phyloP scores from a whole-genome alignment of 2,329 filamentous ascomycete genomes.

The Pseudopyrenochaeta lycopersici region DNA sequence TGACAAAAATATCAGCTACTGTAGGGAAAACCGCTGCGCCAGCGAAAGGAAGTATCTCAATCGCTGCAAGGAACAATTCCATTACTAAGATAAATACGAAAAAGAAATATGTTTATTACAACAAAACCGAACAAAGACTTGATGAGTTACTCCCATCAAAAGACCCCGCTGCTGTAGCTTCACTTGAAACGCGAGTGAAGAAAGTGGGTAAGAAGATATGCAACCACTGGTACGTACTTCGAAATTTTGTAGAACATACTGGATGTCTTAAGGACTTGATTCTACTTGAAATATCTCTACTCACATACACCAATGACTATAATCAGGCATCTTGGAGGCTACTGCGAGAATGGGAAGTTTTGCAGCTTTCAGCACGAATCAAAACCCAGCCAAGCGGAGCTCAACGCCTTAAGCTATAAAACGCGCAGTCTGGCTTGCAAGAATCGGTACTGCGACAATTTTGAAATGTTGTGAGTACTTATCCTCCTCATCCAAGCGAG shows the following conservation, averaged over 20 bases:
- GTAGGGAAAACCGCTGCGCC: slow-evolving; percentile 49
- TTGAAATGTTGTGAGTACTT: slow-evolving; percentile 51
- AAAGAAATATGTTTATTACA: slow-evolving; percentile 52
- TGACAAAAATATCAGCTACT: slow-evolving; percentile 48
- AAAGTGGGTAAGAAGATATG: slow-evolving; percentile 43
- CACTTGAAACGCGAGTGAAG: slow-evolving; percentile 44
- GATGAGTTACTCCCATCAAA: slow-evolving; percentile 50
- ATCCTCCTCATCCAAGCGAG: not conserved
- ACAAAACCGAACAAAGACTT: slow-evolving; percentile 53
- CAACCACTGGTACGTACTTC: slow-evolving; percentile 31
- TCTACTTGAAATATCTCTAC: too few species aligned
- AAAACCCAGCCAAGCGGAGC: slow-evolving; percentile 47
- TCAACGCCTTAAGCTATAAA: slow-evolving; percentile 53
- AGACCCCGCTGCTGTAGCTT: slow-evolving; percentile 30
- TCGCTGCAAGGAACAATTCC: slow-evolving; percentile 34
- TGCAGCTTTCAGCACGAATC: slow-evolving; percentile 56
- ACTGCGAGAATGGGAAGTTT: slow-evolving; percentile 51
- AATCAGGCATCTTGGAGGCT: slow-evolving; percentile 40
- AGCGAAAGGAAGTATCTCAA: slow-evolving; percentile 49
- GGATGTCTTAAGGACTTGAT: too few species aligned
- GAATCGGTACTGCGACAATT: slow-evolving; percentile 49
- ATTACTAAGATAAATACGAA: slow-evolving; percentile 28
- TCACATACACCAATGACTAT: too few species aligned
- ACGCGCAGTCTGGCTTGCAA: slow-evolving; percentile 52
- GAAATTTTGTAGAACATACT: too few species aligned